Conservation (phyloP, 2,329 filamentous ascomycete genomes). For the Aureobasidium sp. region DNA sequence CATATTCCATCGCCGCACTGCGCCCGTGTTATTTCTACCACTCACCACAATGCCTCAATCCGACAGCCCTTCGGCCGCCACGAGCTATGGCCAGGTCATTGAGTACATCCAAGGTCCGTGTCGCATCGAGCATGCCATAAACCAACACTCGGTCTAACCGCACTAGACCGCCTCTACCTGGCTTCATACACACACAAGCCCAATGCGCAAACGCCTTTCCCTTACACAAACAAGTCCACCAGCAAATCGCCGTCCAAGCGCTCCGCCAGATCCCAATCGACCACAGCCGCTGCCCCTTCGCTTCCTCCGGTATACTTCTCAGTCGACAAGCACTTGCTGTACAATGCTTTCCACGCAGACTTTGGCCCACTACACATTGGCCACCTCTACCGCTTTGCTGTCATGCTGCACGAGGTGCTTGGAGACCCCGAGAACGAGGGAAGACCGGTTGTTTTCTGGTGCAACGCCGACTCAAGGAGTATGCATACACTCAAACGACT, state of each 20-base stretch:
- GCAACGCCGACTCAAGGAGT: constrained; percentile 83
- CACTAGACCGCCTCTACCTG: constrained; percentile 81
- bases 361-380: constrained; percentile 97
- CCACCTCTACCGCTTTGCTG: constrained; percentile 91
- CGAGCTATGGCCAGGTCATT: constrained; percentile 77
- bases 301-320: constrained; percentile 85
- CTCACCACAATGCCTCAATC: constrained; percentile 17
- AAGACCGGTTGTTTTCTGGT: constrained; percentile 91
- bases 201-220: constrained; percentile 74
- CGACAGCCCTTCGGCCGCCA: constrained; percentile 24
- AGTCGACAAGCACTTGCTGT: constrained; percentile 77
- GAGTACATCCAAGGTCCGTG: constrained; percentile 87
- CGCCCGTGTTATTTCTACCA: neutral
- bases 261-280: constrained; percentile 56
- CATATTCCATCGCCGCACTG: neutral
- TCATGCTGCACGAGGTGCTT: constrained; percentile 90
- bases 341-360: constrained; percentile 98
- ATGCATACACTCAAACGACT: constrained; percentile 33
- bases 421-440: constrained; percentile 86
- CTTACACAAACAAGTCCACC: constrained; percentile 51
- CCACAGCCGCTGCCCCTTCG: constrained; percentile 39
- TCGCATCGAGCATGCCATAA: neutral
- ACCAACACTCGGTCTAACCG: neutral
- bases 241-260: constrained; percentile 66
- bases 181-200: constrained; percentile 83